Evolutionary conservation across 2,329 filamentous ascomycete genomes (phyloP).

Genomic region (Alternaria panax): DNA sequence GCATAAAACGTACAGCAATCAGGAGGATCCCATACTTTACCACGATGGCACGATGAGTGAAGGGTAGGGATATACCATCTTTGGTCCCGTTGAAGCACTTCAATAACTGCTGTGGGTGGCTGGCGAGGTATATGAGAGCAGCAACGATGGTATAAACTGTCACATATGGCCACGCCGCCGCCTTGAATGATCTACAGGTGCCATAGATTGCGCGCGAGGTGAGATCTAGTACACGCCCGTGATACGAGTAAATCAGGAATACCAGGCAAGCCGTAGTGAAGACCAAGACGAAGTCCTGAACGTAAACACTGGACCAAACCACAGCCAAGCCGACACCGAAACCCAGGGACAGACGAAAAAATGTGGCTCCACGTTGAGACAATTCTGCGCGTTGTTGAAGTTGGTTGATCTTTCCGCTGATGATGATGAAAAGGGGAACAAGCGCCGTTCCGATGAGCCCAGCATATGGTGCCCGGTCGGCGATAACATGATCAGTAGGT

Average conservation of each 20-base stretch:
- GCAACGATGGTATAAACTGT: not conserved
- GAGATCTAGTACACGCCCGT: not conserved
- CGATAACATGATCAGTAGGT: not conserved
- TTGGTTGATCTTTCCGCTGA: not conserved
- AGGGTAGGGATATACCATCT: not conserved
- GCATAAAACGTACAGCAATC: not conserved
- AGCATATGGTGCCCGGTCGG: not conserved
- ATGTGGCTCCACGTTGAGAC: not conserved
- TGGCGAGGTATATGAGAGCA: not conserved
- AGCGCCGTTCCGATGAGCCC: not conserved
- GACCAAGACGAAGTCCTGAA: not conserved
- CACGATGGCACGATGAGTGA: not conserved
- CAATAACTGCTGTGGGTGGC: not conserved
- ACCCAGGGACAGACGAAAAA: not conserved
- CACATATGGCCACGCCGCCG: not conserved
- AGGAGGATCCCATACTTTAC: not conserved
- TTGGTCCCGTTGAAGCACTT: not conserved
- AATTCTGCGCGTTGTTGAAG: not conserved
- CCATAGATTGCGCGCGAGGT: not conserved
- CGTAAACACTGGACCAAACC: not conserved
- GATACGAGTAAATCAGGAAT: not conserved
- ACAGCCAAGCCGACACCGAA: not conserved
- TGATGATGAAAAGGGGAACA: not conserved
- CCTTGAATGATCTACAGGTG: not conserved
- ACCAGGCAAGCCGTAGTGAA: not conserved